These are phyloP conservation scores for Cercospora janseana DNA, from an alignment of 2,329 filamentous ascomycete genomes.

Conservation along the genomic window DNA sequence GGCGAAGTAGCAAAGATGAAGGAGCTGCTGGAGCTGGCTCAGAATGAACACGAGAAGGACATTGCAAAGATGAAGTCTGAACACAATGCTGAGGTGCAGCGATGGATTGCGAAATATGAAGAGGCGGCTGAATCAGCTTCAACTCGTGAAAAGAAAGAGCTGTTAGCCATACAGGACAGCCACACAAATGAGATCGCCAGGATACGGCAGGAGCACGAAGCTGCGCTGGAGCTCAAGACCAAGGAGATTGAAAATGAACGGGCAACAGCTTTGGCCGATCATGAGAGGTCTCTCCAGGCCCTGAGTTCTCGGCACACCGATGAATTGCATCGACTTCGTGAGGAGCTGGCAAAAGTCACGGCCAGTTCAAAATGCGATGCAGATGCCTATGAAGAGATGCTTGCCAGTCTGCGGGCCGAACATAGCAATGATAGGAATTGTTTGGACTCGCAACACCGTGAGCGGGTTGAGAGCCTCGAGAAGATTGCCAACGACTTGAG, in stretches of 20 bases:
- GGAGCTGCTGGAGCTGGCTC: slow-evolving; percentile 11
- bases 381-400: not conserved
- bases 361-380: not conserved
- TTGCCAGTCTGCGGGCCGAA: not conserved
- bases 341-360: not conserved
- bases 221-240: slow-evolving; percentile 10
- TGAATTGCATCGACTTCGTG: not conserved
- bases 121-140: not conserved
- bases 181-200: slow-evolving; percentile 14
- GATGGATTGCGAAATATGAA: not conserved
- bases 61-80: slow-evolving; percentile 1
- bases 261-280: not conserved
- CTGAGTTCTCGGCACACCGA: not conserved
- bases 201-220: slow-evolving; percentile 21
- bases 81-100: slow-evolving; percentile 11
- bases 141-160: not conserved
- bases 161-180: not conserved
- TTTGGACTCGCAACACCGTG: slow-evolving; percentile 1
- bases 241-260: slow-evolving; percentile 1
- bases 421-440: not conserved
- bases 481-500: not conserved
- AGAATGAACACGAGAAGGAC: slow-evolving; percentile 7
- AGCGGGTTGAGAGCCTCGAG: not conserved
- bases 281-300: not conserved
- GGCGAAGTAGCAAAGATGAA: slow-evolving; percentile 3